Evolutionary conservation across 208 protist genomes (phyloP).

Genomic region (Leishmania arabica): DNA sequence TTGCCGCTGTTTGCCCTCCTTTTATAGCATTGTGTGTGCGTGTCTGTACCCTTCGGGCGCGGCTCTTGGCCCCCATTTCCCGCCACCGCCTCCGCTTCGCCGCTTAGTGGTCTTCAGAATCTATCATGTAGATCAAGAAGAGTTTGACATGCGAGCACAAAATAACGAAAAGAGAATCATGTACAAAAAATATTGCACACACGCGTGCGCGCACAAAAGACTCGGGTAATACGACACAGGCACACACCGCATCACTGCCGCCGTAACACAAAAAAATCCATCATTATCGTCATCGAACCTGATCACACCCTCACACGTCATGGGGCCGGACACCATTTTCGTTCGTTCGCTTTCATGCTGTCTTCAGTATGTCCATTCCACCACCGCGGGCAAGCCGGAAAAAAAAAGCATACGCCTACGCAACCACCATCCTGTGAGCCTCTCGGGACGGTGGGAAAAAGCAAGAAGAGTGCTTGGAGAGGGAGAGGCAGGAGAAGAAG

Average conservation of each 20-base stretch:
- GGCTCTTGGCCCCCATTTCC: neutral
- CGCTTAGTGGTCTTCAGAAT: conserved; percentile 1
- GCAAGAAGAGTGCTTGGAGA: neutral
- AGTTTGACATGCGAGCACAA: neutral
- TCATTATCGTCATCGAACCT: neutral
- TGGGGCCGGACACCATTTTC: neutral
- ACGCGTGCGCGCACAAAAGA: neutral
- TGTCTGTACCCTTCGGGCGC: neutral
- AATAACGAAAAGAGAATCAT: neutral
- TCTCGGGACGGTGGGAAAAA: neutral
- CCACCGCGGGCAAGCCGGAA: too few relatives aligned
- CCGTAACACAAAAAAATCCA: neutral
- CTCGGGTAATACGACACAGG: neutral
- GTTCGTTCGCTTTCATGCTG: neutral
- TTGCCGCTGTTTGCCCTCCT: neutral
- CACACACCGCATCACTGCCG: neutral
- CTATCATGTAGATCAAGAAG: conserved; percentile 2
- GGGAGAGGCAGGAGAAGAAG: neutral
- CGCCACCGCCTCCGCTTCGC: neutral
- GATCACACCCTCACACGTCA: neutral
- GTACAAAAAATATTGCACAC: neutral
- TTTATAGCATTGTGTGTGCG: neutral
- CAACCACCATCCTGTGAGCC: too few relatives aligned
- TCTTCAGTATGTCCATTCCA: neutral
- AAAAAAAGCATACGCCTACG: too few relatives aligned